These are phyloP conservation scores for Aspergillus puulaauensis DNA, from an alignment of 2,329 filamentous ascomycete species.

Conservation along the genomic window DNA sequence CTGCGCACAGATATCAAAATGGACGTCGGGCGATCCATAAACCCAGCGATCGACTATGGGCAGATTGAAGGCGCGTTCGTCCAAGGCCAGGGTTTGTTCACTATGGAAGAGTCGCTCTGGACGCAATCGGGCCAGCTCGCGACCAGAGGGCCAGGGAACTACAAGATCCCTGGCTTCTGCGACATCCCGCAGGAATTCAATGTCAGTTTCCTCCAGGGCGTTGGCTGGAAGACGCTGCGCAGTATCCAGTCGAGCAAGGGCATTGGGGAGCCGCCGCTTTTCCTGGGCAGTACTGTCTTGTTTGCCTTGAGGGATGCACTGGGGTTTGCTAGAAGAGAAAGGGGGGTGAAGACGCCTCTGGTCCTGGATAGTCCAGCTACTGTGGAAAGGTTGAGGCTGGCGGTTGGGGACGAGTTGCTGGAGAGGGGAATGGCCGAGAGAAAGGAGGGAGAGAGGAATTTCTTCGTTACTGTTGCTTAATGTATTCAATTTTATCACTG, in stretches of 20 bases:
- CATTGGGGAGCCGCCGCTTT: slow-evolving; percentile 63
- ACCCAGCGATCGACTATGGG: slow-evolving; percentile 74
- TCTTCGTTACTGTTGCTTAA: slow-evolving; percentile 41
- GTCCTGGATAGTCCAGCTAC: slow-evolving; percentile 52
- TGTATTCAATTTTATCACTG: too few species aligned
- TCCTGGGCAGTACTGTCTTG: slow-evolving; percentile 54
- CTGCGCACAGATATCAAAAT: slow-evolving; percentile 93
- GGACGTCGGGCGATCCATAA: slow-evolving; percentile 71
- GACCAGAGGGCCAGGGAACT: slow-evolving; percentile 63
- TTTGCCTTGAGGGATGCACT: slow-evolving; percentile 56
- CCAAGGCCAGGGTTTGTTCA: slow-evolving; percentile 78
- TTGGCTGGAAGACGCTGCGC: slow-evolving; percentile 53
- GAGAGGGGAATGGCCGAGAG: slow-evolving; percentile 52
- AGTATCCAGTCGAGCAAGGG: slow-evolving; percentile 56
- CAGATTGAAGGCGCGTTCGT: slow-evolving; percentile 82
- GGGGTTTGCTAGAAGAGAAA: slow-evolving; percentile 49
- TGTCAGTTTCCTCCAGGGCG: slow-evolving; percentile 60
- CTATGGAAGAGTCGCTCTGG: slow-evolving; percentile 72
- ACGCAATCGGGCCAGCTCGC: slow-evolving; percentile 63
- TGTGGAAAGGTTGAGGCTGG: slow-evolving; percentile 50
- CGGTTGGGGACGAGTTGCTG: slow-evolving; percentile 47
- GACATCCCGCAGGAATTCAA: slow-evolving; percentile 68
- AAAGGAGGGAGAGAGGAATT: slow-evolving; percentile 53
- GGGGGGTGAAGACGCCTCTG: slow-evolving; percentile 45
- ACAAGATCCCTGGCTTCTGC: slow-evolving; percentile 67